These are phyloP conservation scores for Astraeus odoratus DNA, from an alignment of 768 basidiomycete species.

Conservation along the genomic window DNA sequence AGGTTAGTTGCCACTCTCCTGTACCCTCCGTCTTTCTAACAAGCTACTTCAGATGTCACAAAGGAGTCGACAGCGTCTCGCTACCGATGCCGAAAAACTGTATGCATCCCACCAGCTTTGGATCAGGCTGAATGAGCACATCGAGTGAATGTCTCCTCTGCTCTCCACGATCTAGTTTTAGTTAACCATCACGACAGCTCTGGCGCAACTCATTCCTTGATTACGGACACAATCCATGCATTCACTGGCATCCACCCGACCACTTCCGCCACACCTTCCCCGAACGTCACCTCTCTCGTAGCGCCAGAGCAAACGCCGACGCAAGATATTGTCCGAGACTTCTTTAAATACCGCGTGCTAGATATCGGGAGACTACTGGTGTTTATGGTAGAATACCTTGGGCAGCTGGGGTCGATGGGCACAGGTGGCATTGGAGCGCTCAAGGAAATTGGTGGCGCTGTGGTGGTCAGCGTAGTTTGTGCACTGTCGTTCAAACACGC, in stretches of 20 bases:
- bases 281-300: slow-evolving; percentile 16
- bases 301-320: slow-evolving; percentile 42
- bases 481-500: background rate
- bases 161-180: background rate
- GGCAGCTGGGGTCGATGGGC: slow-evolving; percentile 18
- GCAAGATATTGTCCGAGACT: slow-evolving; percentile 76
- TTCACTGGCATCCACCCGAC: slow-evolving; percentile 47
- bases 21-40: slow-evolving; percentile 1
- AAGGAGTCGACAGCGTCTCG: slow-evolving; percentile 64
- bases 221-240: slow-evolving; percentile 62
- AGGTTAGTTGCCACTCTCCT: slow-evolving; percentile 37
- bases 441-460: slow-evolving; percentile 38
- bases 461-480: slow-evolving; percentile 45
- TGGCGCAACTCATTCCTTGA: slow-evolving; percentile 50
- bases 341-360: slow-evolving; percentile 66
- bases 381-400: slow-evolving; percentile 38
- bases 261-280: slow-evolving; percentile 10
- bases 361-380: slow-evolving; percentile 66
- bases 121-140: slow-evolving; percentile 62
- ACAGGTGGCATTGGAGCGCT: slow-evolving; percentile 17
- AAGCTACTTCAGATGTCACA: slow-evolving; percentile 62
- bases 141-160: slow-evolving; percentile 39
- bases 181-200: slow-evolving; percentile 30
- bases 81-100: slow-evolving; percentile 81
- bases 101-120: slow-evolving; percentile 78